These are phyloP conservation scores for Lactifluus piperatus DNA, from an alignment of 768 basidiomycete genomes.

Conservation along the genomic window DNA sequence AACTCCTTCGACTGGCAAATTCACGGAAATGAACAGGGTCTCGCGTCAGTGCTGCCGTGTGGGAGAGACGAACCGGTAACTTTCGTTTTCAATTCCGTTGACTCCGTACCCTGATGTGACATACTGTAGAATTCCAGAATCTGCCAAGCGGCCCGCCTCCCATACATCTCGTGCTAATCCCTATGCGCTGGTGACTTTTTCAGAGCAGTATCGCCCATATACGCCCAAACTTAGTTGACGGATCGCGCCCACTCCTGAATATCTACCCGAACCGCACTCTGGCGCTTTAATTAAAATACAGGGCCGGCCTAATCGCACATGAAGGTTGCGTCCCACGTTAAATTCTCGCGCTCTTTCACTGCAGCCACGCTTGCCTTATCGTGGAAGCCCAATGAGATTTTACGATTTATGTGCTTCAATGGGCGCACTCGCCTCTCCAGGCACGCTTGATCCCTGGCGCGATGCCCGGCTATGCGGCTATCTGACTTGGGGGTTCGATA, in stretches of 20 bases:
- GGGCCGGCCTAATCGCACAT: too few species aligned
- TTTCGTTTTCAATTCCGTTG: neutral
- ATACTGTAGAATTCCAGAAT: constrained; percentile 2
- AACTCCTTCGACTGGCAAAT: neutral
- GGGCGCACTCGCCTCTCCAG: neutral
- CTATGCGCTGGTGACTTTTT: neutral
- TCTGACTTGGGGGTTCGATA: neutral
- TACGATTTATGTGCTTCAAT: neutral
- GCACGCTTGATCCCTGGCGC: neutral
- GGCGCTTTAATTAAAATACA: too few species aligned
- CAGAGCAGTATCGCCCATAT: neutral
- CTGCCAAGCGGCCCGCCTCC: neutral
- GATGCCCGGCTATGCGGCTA: neutral
- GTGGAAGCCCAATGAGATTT: neutral
- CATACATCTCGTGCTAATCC: neutral
- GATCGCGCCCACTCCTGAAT: neutral
- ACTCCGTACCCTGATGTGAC: neutral
- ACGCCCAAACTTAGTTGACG: neutral
- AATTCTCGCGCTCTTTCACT: neutral
- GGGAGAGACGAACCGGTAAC: neutral
- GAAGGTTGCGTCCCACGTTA: neutral
- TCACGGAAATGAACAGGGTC: neutral
- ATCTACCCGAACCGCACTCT: neutral
- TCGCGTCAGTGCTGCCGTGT: neutral
- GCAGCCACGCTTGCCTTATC: neutral